phyloP scores from a whole-genome alignment of 305 asterid species.

The Rubia tinctorum region DNA sequence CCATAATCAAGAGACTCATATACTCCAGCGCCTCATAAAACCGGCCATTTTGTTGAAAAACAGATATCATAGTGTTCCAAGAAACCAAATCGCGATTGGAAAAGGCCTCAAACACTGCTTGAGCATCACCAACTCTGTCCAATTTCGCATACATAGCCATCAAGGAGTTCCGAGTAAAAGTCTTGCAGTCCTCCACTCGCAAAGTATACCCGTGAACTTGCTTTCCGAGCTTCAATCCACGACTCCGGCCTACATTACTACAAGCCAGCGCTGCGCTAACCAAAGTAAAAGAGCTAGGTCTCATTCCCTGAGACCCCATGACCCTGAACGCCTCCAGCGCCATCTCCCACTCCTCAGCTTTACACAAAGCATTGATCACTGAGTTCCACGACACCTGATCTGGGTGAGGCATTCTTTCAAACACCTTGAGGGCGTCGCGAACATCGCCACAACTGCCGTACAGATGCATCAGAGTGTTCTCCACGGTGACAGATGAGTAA shows the following conservation, averaged over 20 bases:
- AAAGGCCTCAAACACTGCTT: constrained; percentile 46
- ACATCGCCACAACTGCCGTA: constrained; percentile 52
- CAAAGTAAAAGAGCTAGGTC: constrained; percentile 70
- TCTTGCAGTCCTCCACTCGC: constrained; percentile 56
- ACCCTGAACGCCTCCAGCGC: constrained; percentile 61
- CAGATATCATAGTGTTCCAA: constrained; percentile 76
- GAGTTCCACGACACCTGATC: constrained; percentile 93
- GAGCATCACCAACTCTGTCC: constrained; percentile 56
- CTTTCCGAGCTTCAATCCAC: constrained; percentile 75
- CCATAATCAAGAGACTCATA: constrained; percentile 48
- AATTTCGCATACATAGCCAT: constrained; percentile 82
- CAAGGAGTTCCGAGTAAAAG: constrained; percentile 64
- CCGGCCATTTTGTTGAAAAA: constrained; percentile 49
- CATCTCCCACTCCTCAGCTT: constrained; percentile 68
- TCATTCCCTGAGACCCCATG: constrained; percentile 53
- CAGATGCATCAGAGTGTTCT: constrained; percentile 65
- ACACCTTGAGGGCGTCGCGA: constrained; percentile 51
- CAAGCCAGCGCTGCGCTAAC: constrained; percentile 77
- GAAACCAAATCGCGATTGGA: constrained; percentile 61
- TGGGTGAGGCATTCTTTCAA: constrained; percentile 61
- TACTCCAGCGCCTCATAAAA: constrained; percentile 58
- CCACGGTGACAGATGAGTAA: constrained; percentile 50
- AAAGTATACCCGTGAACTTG: constrained; percentile 67
- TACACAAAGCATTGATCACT: constrained; percentile 50
- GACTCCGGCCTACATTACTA: constrained; percentile 48